Base-by-base conservation (phyloP, 2,329 filamentous ascomycete genomes). In the Sarocladium oryzae region DNA sequence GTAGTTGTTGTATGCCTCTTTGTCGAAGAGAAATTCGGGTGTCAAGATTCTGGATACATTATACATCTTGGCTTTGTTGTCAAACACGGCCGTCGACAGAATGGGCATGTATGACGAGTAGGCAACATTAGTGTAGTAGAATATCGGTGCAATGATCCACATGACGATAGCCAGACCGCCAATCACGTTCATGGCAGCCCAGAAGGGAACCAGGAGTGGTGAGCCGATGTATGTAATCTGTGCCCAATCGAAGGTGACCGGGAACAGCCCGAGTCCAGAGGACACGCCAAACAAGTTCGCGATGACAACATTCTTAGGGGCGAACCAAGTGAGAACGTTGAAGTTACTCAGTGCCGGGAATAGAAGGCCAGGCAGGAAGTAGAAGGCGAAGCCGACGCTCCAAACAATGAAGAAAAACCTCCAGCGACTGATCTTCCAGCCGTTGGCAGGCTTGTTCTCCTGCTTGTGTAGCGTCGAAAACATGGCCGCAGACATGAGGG, bases 181-280 rank as follows among this genome's bases (percentile, higher is more conserved):
- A 24, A 93, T 81, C 33, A 93, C 88, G 60, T 93, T 93, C 68
- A 91, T 81, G 8, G 88, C 85, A 36, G 88, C 86, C 88, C 89
- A 90, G 66, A 92, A 93, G 0, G 89, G 89, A 0, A 89, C 89
- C 15, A 93, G 76, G 6, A 95, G 72, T 0, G 87, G 89, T 3
- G 88, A 93, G 15, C 89, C 89, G 58, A 95, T 93, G 61, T 92
- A 85, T 0, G 89, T 89, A 55, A 95, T 85, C 63, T 95, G 89
- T 1, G 88, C 87, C 89, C 89, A 95, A 69, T 95, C 89, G 61
- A 95, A 95, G 0, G 89, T 95, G 60, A 95, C 64, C 0, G 89
- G 89, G 55, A 95, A 89, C 30, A 95, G 70, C 1, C 89, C 89
- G 13, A 95, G 76, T 2, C 89, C 89, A 2, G 89, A 92, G n/a